Conservation (phyloP, 768 basidiomycete genomes). For the Kwoniella dendrophila region DNA sequence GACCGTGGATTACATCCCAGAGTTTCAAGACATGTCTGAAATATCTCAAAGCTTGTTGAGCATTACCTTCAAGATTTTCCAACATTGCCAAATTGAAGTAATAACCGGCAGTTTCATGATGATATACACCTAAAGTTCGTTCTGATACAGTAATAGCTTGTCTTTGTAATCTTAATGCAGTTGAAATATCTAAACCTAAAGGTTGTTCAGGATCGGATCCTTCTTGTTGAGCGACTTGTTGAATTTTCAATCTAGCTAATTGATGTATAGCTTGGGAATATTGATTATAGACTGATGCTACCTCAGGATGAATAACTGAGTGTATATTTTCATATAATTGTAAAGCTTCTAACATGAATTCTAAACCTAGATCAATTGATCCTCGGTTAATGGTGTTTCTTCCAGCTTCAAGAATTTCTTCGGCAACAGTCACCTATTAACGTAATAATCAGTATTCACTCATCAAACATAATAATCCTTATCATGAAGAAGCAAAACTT, state of each 20-base stretch:
- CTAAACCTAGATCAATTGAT: constrained; percentile 56
- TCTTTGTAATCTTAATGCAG: constrained; percentile 56
- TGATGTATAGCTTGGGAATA: constrained; percentile 58
- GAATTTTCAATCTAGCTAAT: constrained; percentile 53
- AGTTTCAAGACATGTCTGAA: constrained; percentile 57
- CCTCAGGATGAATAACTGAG: constrained; percentile 58
- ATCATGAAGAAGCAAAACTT: constrained; percentile 16
- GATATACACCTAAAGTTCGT: constrained; percentile 57
- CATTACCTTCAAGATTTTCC: constrained; percentile 57
- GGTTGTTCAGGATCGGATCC: constrained; percentile 47
- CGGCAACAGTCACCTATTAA: constrained; percentile 54
- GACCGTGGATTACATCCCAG: constrained; percentile 57
- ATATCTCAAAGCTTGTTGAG: constrained; percentile 50
- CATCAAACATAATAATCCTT: not conserved
- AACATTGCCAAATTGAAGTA: constrained; percentile 59
- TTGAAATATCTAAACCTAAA: constrained; percentile 53
- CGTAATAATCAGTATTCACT: not conserved
- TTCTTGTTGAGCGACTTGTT: constrained; percentile 45
- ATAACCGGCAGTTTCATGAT: constrained; percentile 56
- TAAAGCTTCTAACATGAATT: constrained; percentile 57
- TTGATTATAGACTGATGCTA: constrained; percentile 57
- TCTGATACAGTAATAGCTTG: constrained; percentile 59
- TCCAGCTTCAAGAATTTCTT: constrained; percentile 58
- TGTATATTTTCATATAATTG: constrained; percentile 58
- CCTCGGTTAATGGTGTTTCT: constrained; percentile 55